Base-by-base conservation (phyloP, 1,139 yeast genomes). In the Taphrina communis region DNA sequence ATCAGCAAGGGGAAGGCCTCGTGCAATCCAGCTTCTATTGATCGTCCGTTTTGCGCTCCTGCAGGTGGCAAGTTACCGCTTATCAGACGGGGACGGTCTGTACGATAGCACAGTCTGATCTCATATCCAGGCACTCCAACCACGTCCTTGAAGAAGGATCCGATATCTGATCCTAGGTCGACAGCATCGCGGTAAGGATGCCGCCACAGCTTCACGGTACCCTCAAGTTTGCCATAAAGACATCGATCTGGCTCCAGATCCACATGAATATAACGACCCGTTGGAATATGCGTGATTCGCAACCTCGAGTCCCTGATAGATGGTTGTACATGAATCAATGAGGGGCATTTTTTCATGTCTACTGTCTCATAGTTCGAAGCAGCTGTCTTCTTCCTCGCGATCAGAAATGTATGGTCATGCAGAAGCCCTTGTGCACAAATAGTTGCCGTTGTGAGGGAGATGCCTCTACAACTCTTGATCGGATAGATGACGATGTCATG, bases 271-370 rank as follows among this genome's bases (percentile, higher is more conserved):
- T 12, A 58, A 14, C 12, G 9, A 8, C 53, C 53, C n/a, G 41
- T 44, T 6, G 53, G 39, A 6, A 35, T 25, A 46, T 58, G 46
- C 9, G 62, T 44, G 42, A 58, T 42, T 8, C 62, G 51, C 41
- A 58, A 31, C 14, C 41, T 19, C 42, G 62, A 58, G 6, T 48
- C 31, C 12, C 25, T 41, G 7, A 58, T 42, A 6, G 62, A 21
- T 31, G 62, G 62, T 35, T 58, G 62, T 5, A 58, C 52, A 46
- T 58, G 62, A 19, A 58, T 41, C n/a, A 58, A 21, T 14, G 53
- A 6, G 4, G 62, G 62, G 46, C 62, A 58, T 35, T 44, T 25
- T 53, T 58, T 58, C 50, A 58, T 12, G 42, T 44, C 53, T 12
- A 58, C 62, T 8, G 62, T 58, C 62, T 44, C 52, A 25, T 44